phyloP scores from a whole-genome alignment of 805 yeast genomes.

The Kuraishia borneana region DNA sequence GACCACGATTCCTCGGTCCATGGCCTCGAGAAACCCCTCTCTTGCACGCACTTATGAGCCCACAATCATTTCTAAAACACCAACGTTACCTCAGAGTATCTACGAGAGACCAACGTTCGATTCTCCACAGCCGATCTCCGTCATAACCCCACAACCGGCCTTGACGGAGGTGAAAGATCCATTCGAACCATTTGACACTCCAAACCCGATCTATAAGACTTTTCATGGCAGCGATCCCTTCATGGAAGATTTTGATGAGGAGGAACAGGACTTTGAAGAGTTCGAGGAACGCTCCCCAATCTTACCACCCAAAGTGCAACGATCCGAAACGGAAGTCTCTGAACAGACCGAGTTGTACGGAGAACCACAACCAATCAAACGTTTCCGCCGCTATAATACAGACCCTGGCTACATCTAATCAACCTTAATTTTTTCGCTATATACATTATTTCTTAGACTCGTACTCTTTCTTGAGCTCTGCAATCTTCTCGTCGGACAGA shows the following conservation, averaged over 20 bases:
- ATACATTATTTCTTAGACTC: constrained; percentile 22
- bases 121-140: background rate
- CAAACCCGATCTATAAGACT: background rate
- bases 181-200: too few relatives aligned
- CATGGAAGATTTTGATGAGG: background rate
- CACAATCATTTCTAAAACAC: too few relatives aligned
- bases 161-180: too few relatives aligned
- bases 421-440: too few relatives aligned
- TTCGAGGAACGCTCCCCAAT: background rate
- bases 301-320: background rate
- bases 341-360: background rate
- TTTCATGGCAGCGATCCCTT: background rate
- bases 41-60: too few relatives aligned
- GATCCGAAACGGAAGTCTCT: background rate
- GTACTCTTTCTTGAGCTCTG: constrained; percentile 61
- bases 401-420: background rate
- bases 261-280: background rate
- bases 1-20: background rate
- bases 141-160: background rate
- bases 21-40: too few relatives aligned
- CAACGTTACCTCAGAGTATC: too few relatives aligned
- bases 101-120: background rate
- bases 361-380: background rate
- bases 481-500: constrained; percentile 65
- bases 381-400: background rate